These are phyloP conservation scores for Manihot esculenta DNA, from an alignment of 441 rosid species.

Conservation along the genomic window DNA sequence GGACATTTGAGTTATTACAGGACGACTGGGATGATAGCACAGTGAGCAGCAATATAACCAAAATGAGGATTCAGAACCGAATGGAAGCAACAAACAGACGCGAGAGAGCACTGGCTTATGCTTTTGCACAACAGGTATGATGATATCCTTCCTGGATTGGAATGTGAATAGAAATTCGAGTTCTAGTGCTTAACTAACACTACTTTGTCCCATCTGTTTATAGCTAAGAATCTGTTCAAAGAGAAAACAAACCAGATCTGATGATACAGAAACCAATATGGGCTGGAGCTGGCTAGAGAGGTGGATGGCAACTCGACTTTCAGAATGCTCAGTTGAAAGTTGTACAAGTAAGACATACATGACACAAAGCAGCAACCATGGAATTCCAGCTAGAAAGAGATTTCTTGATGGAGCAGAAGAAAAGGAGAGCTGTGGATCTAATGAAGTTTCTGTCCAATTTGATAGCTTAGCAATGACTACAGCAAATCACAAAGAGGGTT, in stretches of 20 bases:
- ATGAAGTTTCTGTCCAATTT: constrained; percentile 44
- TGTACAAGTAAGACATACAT: too few relatives aligned
- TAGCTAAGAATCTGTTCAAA: constrained; percentile 70
- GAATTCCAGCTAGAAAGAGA: constrained; percentile 27
- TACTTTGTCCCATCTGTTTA: constrained; percentile 12
- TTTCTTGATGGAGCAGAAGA: constrained; percentile 46
- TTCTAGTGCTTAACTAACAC: constrained; percentile 1
- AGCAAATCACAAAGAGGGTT: constrained; percentile 25
- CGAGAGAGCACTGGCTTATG: constrained; percentile 86
- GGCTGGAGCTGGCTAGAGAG: constrained; percentile 90
- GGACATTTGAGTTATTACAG: constrained; percentile 29
- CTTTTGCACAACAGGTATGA: constrained; percentile 84
- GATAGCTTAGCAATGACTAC: constrained; percentile 20
- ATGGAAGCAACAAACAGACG: constrained; percentile 75
- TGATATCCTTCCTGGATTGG: not conserved
- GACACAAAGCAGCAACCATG: constrained; percentile 21
- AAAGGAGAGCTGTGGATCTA: constrained; percentile 85
- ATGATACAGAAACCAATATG: constrained; percentile 40
- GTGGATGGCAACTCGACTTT: constrained; percentile 81
- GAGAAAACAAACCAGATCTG: constrained; percentile 43
- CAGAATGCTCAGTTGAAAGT: constrained; percentile 40
- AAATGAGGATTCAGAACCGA: constrained; percentile 63
- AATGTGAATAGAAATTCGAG: not conserved
- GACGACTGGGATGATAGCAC: constrained; percentile 97
- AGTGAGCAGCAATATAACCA: constrained; percentile 65